Evolutionary conservation across 2,329 filamentous ascomycete genomes (phyloP), one percentile per base, ranked within the genome.

Genomic region (Hirsutella thompsonii): DNA sequence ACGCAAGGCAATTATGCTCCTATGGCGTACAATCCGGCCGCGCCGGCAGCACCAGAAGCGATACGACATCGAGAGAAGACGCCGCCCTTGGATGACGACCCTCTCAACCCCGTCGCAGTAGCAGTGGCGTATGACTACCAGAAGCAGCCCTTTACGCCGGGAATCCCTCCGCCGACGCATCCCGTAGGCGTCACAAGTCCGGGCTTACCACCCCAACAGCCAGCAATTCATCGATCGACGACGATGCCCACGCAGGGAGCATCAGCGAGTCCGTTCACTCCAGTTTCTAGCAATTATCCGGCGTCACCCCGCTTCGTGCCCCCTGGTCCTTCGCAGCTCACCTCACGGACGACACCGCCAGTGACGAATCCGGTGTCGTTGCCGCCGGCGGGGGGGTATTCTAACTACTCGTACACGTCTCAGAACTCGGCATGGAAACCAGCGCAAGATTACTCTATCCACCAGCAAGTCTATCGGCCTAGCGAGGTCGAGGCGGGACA

Each of bases 21-120:
- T 0, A 77, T 85, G 63, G 74, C 81, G 2, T 89, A 89, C 55
- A 89, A 89, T 54, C 84, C 84, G 3, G 83, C 84, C 1, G 83
- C 83, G 1, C 84, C 84, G 4, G 71, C 82, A 0, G 81, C 82
- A 0, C 82, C 83, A 1, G 83, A 89, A 56, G 68, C 74, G 19
- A 77, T 88, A 39, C 67, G 72, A 18, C 76, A 84, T 56, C 72
- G 84, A 37, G 84, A 89, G 58, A 88, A 88, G 69, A 90, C 84
- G 0, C 84, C 83, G 2, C 83, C 84, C 4, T 81, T 81, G 3
- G 74, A 79, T 28, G 83, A 88, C 50, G 62, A 64, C 36, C 73
- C 68, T 11, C 62, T 68, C 3, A 73, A 78, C 49, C 76, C 76
- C 3, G 59, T 81, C 19, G 69, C 70, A 4, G 71, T 73, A 38